Evolutionary conservation across 202 grass and related monocot genomes (phyloP).

Genomic region (Cymbopogon flexuosus): DNA sequence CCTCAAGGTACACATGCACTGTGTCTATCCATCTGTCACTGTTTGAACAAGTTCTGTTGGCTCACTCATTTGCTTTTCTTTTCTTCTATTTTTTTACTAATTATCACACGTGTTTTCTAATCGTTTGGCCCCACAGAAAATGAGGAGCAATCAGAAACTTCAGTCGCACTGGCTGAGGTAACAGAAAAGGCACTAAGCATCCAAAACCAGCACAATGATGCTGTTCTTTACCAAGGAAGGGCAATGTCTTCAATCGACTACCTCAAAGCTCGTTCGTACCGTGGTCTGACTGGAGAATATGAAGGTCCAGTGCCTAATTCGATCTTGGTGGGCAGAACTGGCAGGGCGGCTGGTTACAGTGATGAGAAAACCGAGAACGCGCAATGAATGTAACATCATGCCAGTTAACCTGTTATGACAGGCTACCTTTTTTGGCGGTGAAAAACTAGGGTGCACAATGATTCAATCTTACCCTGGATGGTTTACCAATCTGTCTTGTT

Average conservation of each 20-base stretch:
- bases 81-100: neutral
- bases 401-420: neutral
- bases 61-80: neutral
- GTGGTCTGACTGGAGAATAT: constrained; percentile 57
- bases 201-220: constrained; percentile 39
- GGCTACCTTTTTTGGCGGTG: neutral
- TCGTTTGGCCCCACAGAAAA: constrained; percentile 38
- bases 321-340: constrained; percentile 51
- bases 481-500: neutral
- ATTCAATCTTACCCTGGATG: neutral
- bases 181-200: constrained; percentile 60
- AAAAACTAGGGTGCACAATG: neutral
- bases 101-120: neutral
- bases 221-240: constrained; percentile 69
- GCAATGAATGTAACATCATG: neutral
- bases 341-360: constrained; percentile 68
- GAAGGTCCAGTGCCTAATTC: constrained; percentile 35
- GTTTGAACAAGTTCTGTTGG: neutral
- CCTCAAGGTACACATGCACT: constrained; percentile 38
- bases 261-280: constrained; percentile 66
- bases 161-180: constrained; percentile 48
- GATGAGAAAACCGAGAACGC: constrained; percentile 32
- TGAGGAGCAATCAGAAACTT: constrained; percentile 38
- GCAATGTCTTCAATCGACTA: constrained; percentile 71
- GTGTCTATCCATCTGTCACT: neutral